Base-by-base conservation (phyloP, 495 filamentous ascomycete species). In the Aspergillus avenaceus region DNA sequence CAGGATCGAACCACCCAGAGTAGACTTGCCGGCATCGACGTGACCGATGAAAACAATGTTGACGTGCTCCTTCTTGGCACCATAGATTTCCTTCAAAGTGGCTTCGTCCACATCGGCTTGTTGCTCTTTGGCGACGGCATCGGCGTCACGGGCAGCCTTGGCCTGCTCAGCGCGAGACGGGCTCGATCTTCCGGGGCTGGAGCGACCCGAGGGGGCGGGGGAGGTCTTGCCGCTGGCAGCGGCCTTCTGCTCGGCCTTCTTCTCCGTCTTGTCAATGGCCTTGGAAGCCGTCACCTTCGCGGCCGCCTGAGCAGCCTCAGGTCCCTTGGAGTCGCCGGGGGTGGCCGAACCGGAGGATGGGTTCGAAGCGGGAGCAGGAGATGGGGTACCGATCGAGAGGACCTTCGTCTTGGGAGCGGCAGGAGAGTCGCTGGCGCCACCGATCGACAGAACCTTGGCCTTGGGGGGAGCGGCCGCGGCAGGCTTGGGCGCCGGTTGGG, bases 31-130 rank as follows among this genome's bases (percentile, higher is more conserved):
- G 50, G 92, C 91, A 70, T 98, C 93, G 51, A 97, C 93, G 75
- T 97, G 93, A 44, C 93, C 93, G 60, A 98, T 88, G 77, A 98
- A 98, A 49, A 98, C 95, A 42, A 97, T 82, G 65, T 98, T 98
- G 53, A 99, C 85, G 62, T 99, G 93, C 69, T 99, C 93, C 70
- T 71, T 69, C 53, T 62, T 65, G 51, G 97, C 96, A 58, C 93
- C 93, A 67, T 97, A 97, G 34, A 99, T 90, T 70, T 97, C 93
- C 64, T 90, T 88, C 50, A 99, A 72, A 0, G 88, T 88, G 36
- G 87, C 86, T 21, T 96, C 90, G 54, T 97, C 93, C 3, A 99
- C 84, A 67, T 95, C 90, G 16, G 88, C 90, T 12, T 80, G 76
- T 60, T 97, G 93, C 59, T 91, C 87, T 67, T 91, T 88, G 28